A percentile compares a stretch with the other conserved stretches of the same genome.
phyloP scores from a whole-genome alignment of 768 basidiomycete species.

The Termitomyces sp. region DNA sequence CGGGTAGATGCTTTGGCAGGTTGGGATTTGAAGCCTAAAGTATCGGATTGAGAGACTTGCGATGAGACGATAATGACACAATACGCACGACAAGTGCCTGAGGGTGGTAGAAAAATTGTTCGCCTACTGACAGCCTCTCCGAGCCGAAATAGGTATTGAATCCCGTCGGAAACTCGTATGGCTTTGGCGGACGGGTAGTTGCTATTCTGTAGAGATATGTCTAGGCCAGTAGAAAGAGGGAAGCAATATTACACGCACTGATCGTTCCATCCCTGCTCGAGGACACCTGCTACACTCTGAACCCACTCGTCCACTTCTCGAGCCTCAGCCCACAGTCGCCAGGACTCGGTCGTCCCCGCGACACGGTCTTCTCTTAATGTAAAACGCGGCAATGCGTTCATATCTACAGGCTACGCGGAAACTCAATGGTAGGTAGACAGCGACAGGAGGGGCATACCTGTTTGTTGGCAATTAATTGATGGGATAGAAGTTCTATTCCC shows the following conservation, averaged over 20 bases:
- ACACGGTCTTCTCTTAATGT: slow-evolving; percentile 72
- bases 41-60: not conserved
- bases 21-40: slow-evolving; percentile 51
- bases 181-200: slow-evolving; percentile 48
- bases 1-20: slow-evolving; percentile 70
- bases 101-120: slow-evolving; percentile 82
- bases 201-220: slow-evolving; percentile 43
- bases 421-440: not conserved
- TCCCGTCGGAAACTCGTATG: slow-evolving; percentile 96
- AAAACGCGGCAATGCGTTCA: slow-evolving; percentile 58
- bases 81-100: slow-evolving; percentile 44
- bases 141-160: slow-evolving; percentile 78
- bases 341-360: slow-evolving; percentile 69
- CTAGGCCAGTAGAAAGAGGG: not conserved
- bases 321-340: slow-evolving; percentile 74
- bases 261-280: slow-evolving; percentile 86
- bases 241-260: slow-evolving; percentile 45
- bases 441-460: slow-evolving; percentile 32
- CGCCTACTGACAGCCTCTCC: slow-evolving; percentile 81
- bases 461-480: slow-evolving; percentile 88
- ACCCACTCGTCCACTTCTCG: slow-evolving; percentile 93
- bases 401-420: slow-evolving; percentile 62
- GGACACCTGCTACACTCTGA: slow-evolving; percentile 81
- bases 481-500: slow-evolving; percentile 69
- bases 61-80: slow-evolving; percentile 1